Evolutionary conservation across 352 stramenopile species (phyloP), one percentile per base, ranked within the genome.

Genomic region (Pythium diclinum): DNA sequence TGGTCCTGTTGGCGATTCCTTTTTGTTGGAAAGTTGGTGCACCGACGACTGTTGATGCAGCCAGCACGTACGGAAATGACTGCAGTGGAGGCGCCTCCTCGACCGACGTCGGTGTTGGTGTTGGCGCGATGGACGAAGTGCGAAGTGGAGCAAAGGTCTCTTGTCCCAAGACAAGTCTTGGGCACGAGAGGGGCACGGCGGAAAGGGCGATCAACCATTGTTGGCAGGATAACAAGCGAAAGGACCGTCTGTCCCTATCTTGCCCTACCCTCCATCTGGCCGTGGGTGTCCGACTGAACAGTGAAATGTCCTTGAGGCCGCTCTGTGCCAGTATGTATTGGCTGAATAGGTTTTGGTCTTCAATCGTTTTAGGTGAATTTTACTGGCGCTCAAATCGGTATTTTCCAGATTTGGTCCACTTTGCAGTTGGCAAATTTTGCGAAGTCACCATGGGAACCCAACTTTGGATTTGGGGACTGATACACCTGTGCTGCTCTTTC

Each of bases 31-130:
- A 19, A 33, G 60, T 59, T 51, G 34, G 49, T 55, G 32, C 56
- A 7, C 11, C 14, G 30, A 46, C 36, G 34, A 33, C 54, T 51
- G 23, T 32, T 52, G 48, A 19, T 40, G 4, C 9, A 52, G 46
- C 46, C 1, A 14, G 44, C 40, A 61, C 38, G 49, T 67, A 32
- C 6, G n/a, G 17, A 51, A 63, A 63, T 66, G 59, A 54, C 6
- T 30, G 21, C 16, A 28, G 14, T 6, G 40, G 10, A 14, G 17
- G 44, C 44, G 44, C 9, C 44, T 52, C 21, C 44, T 30, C 21
- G 17, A 52, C n/a, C 14, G 11, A 19, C 9, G 38, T 47, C 21
- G 11, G 54, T 17, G 19, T 33, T 59, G 33, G 25, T 48, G 19
- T 32, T 48, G 19, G 34, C 8, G 33, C 40, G 14, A 47, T 47